Percentiles rank a stretch among this genome's conserved stretches.
Conservation (phyloP, 768 basidiomycete genomes). For the Boletus sp. region DNA sequence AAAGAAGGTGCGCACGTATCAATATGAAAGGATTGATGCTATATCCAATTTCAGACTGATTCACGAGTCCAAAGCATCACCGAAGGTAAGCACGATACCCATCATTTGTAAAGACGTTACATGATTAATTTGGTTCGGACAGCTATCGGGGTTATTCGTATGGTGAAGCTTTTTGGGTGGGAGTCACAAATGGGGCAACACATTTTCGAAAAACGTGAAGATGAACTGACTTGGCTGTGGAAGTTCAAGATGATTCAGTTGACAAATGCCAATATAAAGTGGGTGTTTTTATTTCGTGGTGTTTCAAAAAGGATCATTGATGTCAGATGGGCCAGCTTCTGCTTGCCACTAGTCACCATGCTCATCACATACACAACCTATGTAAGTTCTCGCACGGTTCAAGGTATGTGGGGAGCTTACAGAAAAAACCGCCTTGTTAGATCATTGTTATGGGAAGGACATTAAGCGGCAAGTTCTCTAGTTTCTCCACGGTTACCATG, state of each 20-base stretch:
- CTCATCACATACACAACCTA: slow-evolving; percentile 1
- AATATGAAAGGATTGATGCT: neutral
- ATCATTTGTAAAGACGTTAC: neutral
- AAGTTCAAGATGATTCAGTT: neutral
- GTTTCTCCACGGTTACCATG: neutral
- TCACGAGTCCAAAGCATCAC: neutral
- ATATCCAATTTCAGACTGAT: neutral
- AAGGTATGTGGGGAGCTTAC: neutral
- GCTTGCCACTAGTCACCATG: neutral
- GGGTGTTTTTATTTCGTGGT: neutral
- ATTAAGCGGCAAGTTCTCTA: neutral
- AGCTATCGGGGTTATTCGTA: slow-evolving; percentile 1
- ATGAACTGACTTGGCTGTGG: slow-evolving; percentile 1
- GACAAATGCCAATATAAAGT: neutral
- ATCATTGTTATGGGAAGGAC: neutral
- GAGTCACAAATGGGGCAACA: neutral
- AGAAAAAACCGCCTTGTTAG: neutral
- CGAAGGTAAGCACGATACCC: neutral
- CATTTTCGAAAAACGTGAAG: slow-evolving; percentile 2
- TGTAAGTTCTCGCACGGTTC: neutral
- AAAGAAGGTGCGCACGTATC: neutral
- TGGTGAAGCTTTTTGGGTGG: slow-evolving; percentile 4
- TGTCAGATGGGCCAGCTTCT: neutral
- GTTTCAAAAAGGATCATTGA: neutral
- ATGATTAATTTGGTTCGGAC: neutral